Evolutionary conservation across 1,284 basidiomycete species (phyloP), one percentile per base, ranked within the genome.

Genomic region (Mycosarcoma mackinlayi): DNA sequence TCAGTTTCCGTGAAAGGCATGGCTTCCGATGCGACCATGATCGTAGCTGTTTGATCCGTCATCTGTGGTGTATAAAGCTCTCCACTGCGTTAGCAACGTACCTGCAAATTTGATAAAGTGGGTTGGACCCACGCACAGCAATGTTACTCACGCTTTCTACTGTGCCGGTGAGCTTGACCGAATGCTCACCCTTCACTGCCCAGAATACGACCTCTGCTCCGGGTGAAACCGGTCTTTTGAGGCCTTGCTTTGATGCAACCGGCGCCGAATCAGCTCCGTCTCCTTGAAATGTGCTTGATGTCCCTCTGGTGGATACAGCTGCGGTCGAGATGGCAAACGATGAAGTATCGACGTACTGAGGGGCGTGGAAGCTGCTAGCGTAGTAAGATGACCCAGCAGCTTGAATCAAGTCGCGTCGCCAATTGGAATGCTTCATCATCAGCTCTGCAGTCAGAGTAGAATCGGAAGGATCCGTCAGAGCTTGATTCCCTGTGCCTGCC

Each of bases 171-270:
- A 65, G 35, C 48, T 52, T 65, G 38, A 66, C 68, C 13, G 62
- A 56, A n/a, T 37, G 39, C 6, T 49, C 58, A 6, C 54, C 60
- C 31, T 62, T 57, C 30, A 54, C 54, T 6, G 60, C 58, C 68
- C 68, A 71, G 30, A 71, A 71, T 0, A 71, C 58, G 47, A 71
- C 68, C 31, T 55, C 39, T 24, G 53, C 57, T 6, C 68, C 68
- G 1, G 44, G 53, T 2, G 41, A 50, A 31, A 65, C 51, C 1
- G 68, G 62, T 25, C 42, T 34, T 30, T 55, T 62, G 37, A 30
- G 11, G 1, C 9, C 31, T 39, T n/a, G 11, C 8, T 21, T 23
- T 2, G n/a, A 1, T 1, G 24, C 7, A n/a, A 23, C n/a, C 6
- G 8, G 27, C 9, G 21, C 1, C 4, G 1, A 11, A 4, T 51